Evolutionary conservation across 305 asterid species (phyloP).

Genomic region (Fraxinus ornus): DNA sequence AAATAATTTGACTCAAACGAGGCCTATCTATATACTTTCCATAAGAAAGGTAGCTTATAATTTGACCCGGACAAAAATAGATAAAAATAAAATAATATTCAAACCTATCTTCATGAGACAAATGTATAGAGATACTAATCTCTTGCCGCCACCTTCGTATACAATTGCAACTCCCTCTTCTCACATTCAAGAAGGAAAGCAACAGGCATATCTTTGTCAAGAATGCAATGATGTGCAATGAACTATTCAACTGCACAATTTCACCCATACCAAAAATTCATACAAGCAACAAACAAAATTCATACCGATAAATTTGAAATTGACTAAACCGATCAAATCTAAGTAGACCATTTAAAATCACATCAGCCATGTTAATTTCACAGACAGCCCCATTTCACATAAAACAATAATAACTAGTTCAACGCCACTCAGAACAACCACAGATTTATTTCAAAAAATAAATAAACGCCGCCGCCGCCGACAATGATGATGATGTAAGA

Average conservation of each 20-base stretch:
- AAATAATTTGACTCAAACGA: too few relatives aligned
- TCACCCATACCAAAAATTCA: not conserved
- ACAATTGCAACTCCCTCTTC: not conserved
- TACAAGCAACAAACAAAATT: not conserved
- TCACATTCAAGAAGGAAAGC: not conserved
- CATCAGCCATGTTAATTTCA: not conserved
- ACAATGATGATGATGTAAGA: not conserved
- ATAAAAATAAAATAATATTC: too few relatives aligned
- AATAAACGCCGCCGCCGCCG: too few relatives aligned
- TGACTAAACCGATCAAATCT: not conserved
- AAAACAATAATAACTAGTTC: not conserved
- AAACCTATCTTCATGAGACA: not conserved
- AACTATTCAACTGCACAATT: not conserved
- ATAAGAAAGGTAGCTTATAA: too few relatives aligned
- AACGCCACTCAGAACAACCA: not conserved
- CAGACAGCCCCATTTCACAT: not conserved
- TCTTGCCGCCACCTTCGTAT: not conserved
- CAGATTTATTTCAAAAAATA: not conserved
- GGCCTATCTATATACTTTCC: too few relatives aligned
- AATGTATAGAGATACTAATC: too few relatives aligned
- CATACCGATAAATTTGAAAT: not conserved
- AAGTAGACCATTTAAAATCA: not conserved
- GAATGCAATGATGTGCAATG: not conserved
- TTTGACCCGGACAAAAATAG: too few relatives aligned
- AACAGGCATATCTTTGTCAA: not conserved